Base-by-base conservation (phyloP, 2,329 filamentous ascomycete genomes). In the Exophiala sideris region DNA sequence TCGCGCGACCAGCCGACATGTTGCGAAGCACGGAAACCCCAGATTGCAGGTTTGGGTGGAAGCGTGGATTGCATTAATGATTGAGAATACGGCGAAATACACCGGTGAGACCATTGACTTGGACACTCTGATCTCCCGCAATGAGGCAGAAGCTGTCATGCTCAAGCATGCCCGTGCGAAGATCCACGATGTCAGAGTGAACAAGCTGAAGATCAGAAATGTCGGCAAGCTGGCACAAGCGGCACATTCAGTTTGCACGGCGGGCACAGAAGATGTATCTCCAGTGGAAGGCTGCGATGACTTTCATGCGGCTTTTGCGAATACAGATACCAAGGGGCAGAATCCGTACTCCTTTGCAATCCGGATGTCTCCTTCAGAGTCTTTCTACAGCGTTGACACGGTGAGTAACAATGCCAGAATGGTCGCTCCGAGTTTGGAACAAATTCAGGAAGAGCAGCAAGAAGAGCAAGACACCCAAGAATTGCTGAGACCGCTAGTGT, bases 41-140 rank as follows among this genome's bases (percentile, higher is more conserved):
- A 40, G 51, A 32, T 49, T 61, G 5, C 53, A 53, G n/a, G 12
- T 34, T 1, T 61, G 59, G 59, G 48, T 60, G 5, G 45, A 51
- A 6, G 38, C 45, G 8, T 61, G 59, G 59, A 54, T 58, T 21
- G 44, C 52, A 10, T 42, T 14, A n/a, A 11, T 58, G 42, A 24
- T 32, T 14, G 12, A 20, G 2, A 44, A 36, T 39, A 18, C 58
- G 8, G 16, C 34, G 34, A 21, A 38, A 14, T 29, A 33, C 8
- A 56, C 50, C 5, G 45, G 50, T 5, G 40, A 48, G 12, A 10
- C 36, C 3, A 21, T 60, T 34, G 50, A 52, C 14, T 21, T 60
- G 10, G 52, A 58, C 21, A 9, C 21, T 11, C 18, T 54, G 12
- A 41, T 54, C 33, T 33, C 47, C 18, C 24, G 48, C 21, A 56